These are phyloP conservation scores for Pluteus cervinus DNA, from an alignment of 768 basidiomycete genomes.

Conservation along the genomic window DNA sequence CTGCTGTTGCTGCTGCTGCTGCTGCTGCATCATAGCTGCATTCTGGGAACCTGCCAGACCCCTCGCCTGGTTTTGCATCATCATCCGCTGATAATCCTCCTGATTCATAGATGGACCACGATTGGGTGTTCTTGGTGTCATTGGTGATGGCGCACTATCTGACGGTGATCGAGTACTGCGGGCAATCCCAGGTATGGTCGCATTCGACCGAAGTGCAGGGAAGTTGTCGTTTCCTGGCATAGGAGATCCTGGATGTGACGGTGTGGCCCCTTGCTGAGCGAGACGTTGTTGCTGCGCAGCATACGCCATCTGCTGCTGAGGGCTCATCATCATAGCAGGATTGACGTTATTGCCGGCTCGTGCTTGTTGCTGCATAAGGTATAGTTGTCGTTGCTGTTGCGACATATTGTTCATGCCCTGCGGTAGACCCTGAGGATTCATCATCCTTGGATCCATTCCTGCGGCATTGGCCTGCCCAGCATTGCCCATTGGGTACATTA, in stretches of 20 bases:
- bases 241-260: constrained; percentile 34
- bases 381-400: constrained; percentile 11
- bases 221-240: constrained; percentile 36
- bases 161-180: constrained; percentile 73
- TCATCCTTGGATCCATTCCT: too few relatives aligned
- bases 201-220: constrained; percentile 50
- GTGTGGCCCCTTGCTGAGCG: constrained; percentile 18
- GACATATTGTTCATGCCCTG: constrained; percentile 27
- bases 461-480: too few relatives aligned
- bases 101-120: constrained; percentile 34
- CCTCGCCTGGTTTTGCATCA: constrained; percentile 23
- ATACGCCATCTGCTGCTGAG: constrained; percentile 19
- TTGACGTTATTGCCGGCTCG: constrained; percentile 7
- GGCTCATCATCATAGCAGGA: constrained; percentile 7
- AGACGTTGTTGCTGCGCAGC: constrained; percentile 25
- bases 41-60: too few relatives aligned
- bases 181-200: constrained; percentile 65
- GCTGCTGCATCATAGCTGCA: too few relatives aligned
- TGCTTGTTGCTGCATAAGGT: constrained; percentile 19
- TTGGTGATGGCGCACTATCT: constrained; percentile 47
- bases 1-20: constrained; percentile 26
- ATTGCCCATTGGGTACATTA: too few relatives aligned
- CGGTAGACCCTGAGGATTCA: constrained; percentile 22
- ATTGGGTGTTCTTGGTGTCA: constrained; percentile 40
- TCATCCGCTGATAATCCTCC: constrained; percentile 55